phyloP scores from a whole-genome alignment of 371 early-diverging fungal genomes.

The Rhizopus sp. region DNA sequence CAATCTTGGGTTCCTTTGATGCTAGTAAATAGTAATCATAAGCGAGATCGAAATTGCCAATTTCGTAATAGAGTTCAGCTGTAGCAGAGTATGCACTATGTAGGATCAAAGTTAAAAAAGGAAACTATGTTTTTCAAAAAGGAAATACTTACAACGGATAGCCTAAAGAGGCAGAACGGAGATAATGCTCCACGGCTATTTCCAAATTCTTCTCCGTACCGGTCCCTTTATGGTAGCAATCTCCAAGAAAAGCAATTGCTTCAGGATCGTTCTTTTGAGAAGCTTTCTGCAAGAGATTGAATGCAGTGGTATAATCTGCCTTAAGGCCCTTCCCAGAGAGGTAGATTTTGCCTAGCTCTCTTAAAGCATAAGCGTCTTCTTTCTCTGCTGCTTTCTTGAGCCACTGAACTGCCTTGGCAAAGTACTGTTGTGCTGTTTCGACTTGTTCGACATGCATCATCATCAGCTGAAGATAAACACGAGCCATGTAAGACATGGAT shows the following conservation, averaged over 20 bases:
- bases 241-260: slow-evolving; percentile 73
- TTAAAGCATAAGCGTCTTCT: slow-evolving; percentile 63
- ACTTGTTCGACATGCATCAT: slow-evolving; percentile 1
- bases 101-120: not conserved
- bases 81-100: slow-evolving; percentile 49
- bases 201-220: slow-evolving; percentile 57
- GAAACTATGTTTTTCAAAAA: not conserved
- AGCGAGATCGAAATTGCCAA: slow-evolving; percentile 39
- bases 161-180: slow-evolving; percentile 39
- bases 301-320: slow-evolving; percentile 69
- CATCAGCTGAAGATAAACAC: slow-evolving; percentile 33
- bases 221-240: slow-evolving; percentile 54
- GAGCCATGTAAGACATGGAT: slow-evolving; percentile 48
- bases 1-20: slow-evolving; percentile 32
- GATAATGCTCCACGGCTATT: slow-evolving; percentile 53
- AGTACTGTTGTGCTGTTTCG: slow-evolving; percentile 25
- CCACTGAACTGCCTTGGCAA: slow-evolving; percentile 44
- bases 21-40: slow-evolving; percentile 41
- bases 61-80: slow-evolving; percentile 41
- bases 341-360: slow-evolving; percentile 87
- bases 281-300: slow-evolving; percentile 75
- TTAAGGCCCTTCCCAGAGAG: slow-evolving; percentile 64
- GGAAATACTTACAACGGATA: slow-evolving; percentile 35
- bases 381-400: slow-evolving; percentile 46
- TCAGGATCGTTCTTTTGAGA: slow-evolving; percentile 78